Evolutionary conservation across 495 filamentous ascomycete genomes (phyloP).

Genomic region (Aspergillus steynii): DNA sequence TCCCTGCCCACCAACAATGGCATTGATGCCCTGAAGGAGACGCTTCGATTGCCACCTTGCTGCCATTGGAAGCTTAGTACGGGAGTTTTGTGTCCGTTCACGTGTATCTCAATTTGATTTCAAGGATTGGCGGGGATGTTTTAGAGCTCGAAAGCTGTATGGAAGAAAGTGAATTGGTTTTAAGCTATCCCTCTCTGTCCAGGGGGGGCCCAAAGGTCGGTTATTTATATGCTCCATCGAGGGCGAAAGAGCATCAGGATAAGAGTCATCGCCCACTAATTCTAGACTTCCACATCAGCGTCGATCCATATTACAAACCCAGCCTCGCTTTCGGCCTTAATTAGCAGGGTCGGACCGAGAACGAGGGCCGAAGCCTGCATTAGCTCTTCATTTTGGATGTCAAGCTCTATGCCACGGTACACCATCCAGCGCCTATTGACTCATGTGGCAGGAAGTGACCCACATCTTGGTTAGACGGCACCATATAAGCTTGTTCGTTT

Average conservation of each 20-base stretch:
- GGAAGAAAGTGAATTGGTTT: background rate
- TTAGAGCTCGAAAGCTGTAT: too few relatives aligned
- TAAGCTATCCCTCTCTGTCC: background rate
- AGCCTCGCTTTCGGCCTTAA: background rate
- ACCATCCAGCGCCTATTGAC: too few relatives aligned
- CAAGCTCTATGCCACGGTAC: too few relatives aligned
- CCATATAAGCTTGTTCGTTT: too few relatives aligned
- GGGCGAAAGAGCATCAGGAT: background rate
- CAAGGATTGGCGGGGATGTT: too few relatives aligned
- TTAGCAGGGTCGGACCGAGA: background rate
- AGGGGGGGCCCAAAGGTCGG: background rate
- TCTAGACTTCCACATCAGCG: background rate
- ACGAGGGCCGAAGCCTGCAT: background rate
- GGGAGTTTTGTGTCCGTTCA: too few relatives aligned
- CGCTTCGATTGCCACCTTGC: constrained; percentile 23
- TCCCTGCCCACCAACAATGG: constrained; percentile 27
- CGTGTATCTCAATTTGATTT: too few relatives aligned
- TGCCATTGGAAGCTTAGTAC: constrained; percentile 12
- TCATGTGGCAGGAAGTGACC: too few relatives aligned
- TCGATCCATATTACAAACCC: background rate
- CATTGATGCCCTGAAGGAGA: constrained; percentile 29
- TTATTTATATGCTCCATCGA: background rate
- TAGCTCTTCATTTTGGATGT: too few relatives aligned
- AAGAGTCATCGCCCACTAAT: background rate
- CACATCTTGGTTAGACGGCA: too few relatives aligned